Conservation (phyloP, 2,329 filamentous ascomycete genomes). For the Ceratocystis huliohia region DNA sequence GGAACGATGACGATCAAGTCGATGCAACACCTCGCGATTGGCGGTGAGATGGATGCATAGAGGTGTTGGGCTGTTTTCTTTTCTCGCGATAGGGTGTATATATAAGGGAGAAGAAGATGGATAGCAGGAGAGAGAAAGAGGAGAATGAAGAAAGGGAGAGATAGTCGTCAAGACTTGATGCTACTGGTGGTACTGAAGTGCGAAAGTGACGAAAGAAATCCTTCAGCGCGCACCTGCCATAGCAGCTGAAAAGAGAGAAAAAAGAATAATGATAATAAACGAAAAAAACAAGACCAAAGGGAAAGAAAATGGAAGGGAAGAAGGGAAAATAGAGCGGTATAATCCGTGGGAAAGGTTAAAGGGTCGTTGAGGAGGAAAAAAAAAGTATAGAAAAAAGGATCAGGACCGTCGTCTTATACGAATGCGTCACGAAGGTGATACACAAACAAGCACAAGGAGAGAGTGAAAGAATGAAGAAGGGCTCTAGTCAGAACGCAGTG, state of each 20-base stretch:
- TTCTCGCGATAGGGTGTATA: not conserved
- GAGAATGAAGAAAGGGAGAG: not conserved
- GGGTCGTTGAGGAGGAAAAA: not conserved
- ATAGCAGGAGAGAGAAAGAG: not conserved
- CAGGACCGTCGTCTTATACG: conserved; percentile 8
- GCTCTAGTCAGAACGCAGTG: not conserved
- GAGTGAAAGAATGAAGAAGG: not conserved
- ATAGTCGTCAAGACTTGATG: conserved; percentile 6
- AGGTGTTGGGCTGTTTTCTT: not conserved
- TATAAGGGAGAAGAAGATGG: not conserved
- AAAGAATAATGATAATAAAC: no score
- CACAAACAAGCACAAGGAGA: not conserved
- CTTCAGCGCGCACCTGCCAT: conserved; percentile 1
- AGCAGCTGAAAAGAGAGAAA: not conserved
- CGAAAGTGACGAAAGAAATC: conserved; percentile 7
- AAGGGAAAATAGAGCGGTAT: conserved; percentile 1
- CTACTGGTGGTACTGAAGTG: conserved; percentile 10
- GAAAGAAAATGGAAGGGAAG: conserved; percentile 3
- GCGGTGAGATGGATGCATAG: conserved; percentile 3
- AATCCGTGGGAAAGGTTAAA: conserved; percentile 1
- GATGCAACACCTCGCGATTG: not conserved
- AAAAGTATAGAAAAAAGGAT: conserved; percentile 9
- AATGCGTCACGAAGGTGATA: conserved; percentile 10
- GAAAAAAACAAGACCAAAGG: not conserved
- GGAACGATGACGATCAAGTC: conserved; percentile 8